Evolutionary conservation across 2,329 filamentous ascomycete genomes (phyloP), one percentile per base, ranked within the genome.

Genomic region (Fusarium proliferatum): DNA sequence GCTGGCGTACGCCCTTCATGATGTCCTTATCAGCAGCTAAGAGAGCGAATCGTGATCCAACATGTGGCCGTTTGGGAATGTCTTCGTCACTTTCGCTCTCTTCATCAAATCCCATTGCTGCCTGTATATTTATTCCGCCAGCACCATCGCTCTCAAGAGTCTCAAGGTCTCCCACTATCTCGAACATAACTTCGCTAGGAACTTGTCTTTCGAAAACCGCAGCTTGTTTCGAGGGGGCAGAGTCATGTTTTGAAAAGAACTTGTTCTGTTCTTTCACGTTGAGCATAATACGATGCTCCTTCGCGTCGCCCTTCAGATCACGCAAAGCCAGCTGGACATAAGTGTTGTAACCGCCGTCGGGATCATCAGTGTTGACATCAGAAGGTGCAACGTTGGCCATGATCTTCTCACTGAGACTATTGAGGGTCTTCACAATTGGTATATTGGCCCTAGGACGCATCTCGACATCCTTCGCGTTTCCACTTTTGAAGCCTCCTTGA

Each of bases 331-430:
- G 85, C 78, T 95, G 87, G 71, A 91, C 90, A 79, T 92, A 96
- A 1, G 92, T 91, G 75, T 95, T 92, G 68, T 94, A 92, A 77
- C 91, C 85, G 4, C 91, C 91, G 26, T 75, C 76, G 9, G 75
- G 56, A 58, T 91, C 89, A 4, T 91, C 89, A 9, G 86, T 88
- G 69, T 91, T 88, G 2, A 89, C 87, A 80, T 98, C 95, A 9
- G 92, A 90, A 2, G 95, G 93, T 5, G 93, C 90, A 16, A 97
- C 94, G 73, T 95, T 93, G 53, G 93, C 93, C 88, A 99, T 92
- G 80, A 99, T 93, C 83, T 97, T 98, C 81, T 96, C 94, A 77
- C 94, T 97, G 63, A 98, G 88, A 69, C 89, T 94, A 81, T 99
- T 99, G 63, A 99, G 85, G 0, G 94, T 95, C 70, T 93, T 91